Conservation (phyloP, 805 yeast species). For the Torulaspora quercuum region DNA sequence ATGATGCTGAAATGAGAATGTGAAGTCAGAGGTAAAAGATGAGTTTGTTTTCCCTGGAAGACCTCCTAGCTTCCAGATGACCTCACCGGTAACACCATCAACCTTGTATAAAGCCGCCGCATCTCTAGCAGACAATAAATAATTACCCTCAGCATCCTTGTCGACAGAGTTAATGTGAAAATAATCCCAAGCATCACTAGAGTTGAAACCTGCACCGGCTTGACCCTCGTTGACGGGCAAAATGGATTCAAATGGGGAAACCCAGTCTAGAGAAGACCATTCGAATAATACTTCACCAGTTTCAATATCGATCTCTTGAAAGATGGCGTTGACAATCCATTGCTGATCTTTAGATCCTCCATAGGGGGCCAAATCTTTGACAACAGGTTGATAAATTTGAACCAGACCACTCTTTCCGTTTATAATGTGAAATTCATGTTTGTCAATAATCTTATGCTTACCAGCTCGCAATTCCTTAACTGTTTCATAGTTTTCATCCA, state of each 20-base stretch:
- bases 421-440: constrained; percentile 39
- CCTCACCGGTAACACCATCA: constrained; percentile 38
- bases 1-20: constrained; percentile 40
- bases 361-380: constrained; percentile 32
- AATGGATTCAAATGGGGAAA: constrained; percentile 36
- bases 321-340: constrained; percentile 38
- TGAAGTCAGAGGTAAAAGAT: constrained; percentile 32
- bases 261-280: constrained; percentile 30
- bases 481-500: constrained; percentile 34
- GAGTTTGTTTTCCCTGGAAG: constrained; percentile 6
- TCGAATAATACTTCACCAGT: constrained; percentile 38
- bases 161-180: constrained; percentile 42
- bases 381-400: constrained; percentile 37
- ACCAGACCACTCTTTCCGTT: constrained; percentile 35
- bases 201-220: constrained; percentile 37
- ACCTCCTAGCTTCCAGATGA: constrained; percentile 35
- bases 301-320: constrained; percentile 39
- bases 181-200: constrained; percentile 38
- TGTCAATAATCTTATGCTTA: constrained; percentile 36
- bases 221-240: constrained; percentile 33
- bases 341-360: constrained; percentile 31
- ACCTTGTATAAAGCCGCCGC: constrained; percentile 38
- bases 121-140: constrained; percentile 39
- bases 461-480: constrained; percentile 38
- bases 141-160: constrained; percentile 37